Conservation (phyloP, 768 basidiomycete genomes). For the Suillus lakei region DNA sequence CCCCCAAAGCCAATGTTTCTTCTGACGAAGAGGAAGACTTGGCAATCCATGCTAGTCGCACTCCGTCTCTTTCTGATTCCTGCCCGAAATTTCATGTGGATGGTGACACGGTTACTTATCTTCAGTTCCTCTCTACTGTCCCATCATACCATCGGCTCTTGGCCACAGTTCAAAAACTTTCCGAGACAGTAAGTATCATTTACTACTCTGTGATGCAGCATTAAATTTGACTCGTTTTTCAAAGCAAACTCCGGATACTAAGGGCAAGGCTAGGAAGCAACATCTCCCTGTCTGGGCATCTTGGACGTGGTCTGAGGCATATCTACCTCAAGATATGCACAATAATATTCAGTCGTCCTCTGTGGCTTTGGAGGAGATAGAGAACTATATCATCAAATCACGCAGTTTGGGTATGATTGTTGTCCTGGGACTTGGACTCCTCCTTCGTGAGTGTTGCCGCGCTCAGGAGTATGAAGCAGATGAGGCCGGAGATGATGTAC, state of each 20-base stretch:
- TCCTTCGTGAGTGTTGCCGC: neutral
- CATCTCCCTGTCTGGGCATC: slow-evolving; percentile 1
- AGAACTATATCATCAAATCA: neutral
- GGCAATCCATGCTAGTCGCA: neutral
- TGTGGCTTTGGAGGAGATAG: neutral
- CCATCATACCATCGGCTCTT: neutral
- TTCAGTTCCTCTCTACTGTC: neutral
- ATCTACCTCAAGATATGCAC: neutral
- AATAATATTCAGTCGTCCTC: neutral
- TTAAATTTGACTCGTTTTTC: neutral
- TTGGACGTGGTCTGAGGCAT: neutral
- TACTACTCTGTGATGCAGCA: neutral
- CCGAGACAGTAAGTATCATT: neutral
- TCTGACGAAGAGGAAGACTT: neutral
- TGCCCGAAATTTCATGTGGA: neutral
- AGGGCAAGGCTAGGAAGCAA: neutral
- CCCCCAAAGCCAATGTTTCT: neutral
- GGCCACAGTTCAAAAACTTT: neutral
- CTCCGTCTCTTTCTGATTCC: neutral
- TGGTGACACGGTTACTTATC: neutral
- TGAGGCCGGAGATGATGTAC: neutral
- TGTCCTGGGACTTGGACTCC: neutral
- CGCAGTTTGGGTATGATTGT: neutral
- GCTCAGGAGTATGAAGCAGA: slow-evolving; percentile 1
- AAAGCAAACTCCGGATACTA: neutral